These are phyloP conservation scores for Clavulina sp. DNA, from an alignment of 768 basidiomycete species.

Conservation along the genomic window DNA sequence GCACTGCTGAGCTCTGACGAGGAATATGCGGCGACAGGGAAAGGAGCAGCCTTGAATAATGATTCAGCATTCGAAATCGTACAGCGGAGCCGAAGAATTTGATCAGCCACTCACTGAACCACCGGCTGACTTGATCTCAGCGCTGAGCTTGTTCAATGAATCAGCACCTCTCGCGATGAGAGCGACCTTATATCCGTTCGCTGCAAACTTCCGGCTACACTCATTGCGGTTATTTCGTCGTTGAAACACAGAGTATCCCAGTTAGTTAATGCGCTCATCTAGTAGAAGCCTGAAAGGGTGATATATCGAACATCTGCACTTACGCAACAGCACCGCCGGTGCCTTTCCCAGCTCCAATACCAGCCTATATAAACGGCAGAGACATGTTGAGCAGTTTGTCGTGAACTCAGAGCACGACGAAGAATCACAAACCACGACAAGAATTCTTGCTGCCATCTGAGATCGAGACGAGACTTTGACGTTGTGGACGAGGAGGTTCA, in stretches of 20 bases:
- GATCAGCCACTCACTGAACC: conserved; percentile 30
- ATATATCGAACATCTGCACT: no score
- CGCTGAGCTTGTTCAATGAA: conserved; percentile 33
- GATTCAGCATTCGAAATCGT: not conserved
- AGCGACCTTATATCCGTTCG: conserved; percentile 44
- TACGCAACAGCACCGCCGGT: conserved; percentile 28
- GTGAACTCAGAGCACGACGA: no score
- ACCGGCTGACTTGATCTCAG: conserved; percentile 37
- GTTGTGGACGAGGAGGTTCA: no score
- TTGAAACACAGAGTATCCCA: conserved; percentile 7
- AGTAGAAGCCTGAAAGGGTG: no score
- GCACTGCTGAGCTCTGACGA: conserved; percentile 25
- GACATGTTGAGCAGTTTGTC: no score
- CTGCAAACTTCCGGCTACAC: conserved; percentile 22
- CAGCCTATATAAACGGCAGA: no score
- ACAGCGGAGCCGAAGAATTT: not conserved
- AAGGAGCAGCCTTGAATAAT: conserved; percentile 43
- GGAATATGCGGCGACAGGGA: conserved; percentile 30
- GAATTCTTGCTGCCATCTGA: no score
- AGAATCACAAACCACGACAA: no score
- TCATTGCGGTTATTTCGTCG: conserved; percentile 12
- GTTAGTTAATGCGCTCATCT: no score
- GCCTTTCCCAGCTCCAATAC: conserved; percentile 17
- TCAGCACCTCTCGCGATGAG: conserved; percentile 42
- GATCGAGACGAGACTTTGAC: no score